phyloP scores from a whole-genome alignment of 345 rosid genomes.

The Camelina neglecta region DNA sequence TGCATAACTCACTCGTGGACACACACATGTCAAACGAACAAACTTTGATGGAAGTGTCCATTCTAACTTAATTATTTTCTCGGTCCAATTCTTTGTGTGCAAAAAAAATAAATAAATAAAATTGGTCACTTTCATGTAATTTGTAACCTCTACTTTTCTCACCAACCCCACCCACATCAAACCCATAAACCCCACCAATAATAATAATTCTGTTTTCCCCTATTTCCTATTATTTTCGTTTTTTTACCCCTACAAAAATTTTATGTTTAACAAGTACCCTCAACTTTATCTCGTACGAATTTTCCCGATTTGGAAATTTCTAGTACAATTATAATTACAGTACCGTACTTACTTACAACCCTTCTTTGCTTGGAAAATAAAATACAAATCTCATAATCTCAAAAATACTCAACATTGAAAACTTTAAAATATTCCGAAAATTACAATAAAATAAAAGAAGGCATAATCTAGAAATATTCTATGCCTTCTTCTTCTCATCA shows the following conservation, averaged over 20 bases:
- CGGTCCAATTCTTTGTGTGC: not conserved
- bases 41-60: not conserved
- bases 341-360: not conserved
- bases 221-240: not conserved
- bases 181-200: conserved; percentile 31
- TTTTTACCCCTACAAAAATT: conserved; percentile 3
- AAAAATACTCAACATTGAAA: not conserved
- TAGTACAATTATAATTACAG: not conserved
- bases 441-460: not conserved
- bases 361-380: too few relatives aligned
- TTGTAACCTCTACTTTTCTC: conserved; percentile 31
- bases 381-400: too few relatives aligned
- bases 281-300: not conserved
- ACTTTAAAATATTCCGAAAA: conserved; percentile 5
- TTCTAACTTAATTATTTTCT: not conserved
- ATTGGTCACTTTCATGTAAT: conserved; percentile 30
- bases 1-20: not conserved
- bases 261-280: not conserved
- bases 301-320: not conserved
- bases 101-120: not conserved
- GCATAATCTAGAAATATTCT: conserved; percentile 8
- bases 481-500: conserved; percentile 18
- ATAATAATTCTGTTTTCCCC: not conserved
- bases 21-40: not conserved
- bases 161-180: conserved; percentile 36